A percentile compares a stretch with the other conserved stretches of the same genome.
Evolutionary conservation across 2,329 filamentous ascomycete genomes (phyloP).

Genomic region (Botrytis cinerea): DNA sequence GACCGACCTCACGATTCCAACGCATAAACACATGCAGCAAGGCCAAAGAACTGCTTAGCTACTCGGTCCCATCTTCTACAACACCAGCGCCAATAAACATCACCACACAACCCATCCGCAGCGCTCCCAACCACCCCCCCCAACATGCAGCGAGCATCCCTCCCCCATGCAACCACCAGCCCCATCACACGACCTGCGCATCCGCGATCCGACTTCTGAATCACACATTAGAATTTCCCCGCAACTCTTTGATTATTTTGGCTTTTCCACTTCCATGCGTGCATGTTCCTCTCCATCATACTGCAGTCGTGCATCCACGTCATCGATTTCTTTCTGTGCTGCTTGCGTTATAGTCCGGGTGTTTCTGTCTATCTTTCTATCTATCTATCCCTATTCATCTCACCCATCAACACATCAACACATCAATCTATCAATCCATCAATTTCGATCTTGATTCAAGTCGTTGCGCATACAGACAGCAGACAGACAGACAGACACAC

Average conservation of each 20-base stretch:
- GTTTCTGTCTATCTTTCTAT: neutral
- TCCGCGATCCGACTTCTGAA: neutral
- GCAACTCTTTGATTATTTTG: neutral
- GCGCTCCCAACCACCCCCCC: neutral
- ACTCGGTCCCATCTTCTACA: neutral
- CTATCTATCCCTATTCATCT: neutral
- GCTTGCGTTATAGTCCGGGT: neutral
- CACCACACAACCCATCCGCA: too few species aligned
- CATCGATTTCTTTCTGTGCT: neutral
- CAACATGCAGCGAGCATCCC: neutral
- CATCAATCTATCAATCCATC: neutral
- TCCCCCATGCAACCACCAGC: neutral
- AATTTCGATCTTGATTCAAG: neutral
- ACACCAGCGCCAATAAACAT: neutral
- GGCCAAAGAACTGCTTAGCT: neutral
- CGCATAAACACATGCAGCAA: neutral
- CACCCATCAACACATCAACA: neutral
- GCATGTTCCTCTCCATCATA: neutral
- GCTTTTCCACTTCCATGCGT: neutral
- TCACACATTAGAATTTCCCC: neutral
- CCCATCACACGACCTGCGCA: conserved; percentile 13
- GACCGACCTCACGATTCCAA: neutral
- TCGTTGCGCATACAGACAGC: neutral
- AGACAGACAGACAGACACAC: neutral
- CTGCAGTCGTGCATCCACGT: neutral